A percentile compares a stretch with the other conserved stretches of the same genome.
These are phyloP conservation scores for Penicillium ochrochloron DNA, from an alignment of 495 filamentous ascomycete species.

Conservation along the genomic window DNA sequence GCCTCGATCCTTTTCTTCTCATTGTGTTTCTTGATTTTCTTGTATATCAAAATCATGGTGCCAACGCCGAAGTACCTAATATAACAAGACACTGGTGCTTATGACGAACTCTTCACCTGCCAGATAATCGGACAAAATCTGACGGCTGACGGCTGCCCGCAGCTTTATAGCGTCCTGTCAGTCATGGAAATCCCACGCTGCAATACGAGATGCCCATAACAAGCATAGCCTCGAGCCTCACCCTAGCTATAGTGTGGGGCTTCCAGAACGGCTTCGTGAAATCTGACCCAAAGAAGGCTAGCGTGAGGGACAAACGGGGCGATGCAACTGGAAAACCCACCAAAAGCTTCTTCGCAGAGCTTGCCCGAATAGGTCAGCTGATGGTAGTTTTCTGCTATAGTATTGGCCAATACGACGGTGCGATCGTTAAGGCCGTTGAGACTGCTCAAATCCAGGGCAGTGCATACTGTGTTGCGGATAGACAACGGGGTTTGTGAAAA, in stretches of 20 bases:
- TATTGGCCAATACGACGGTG: background rate
- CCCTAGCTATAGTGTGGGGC: background rate
- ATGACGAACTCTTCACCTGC: background rate
- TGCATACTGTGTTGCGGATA: background rate
- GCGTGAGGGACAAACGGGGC: background rate
- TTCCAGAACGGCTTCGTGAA: background rate
- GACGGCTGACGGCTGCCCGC: background rate
- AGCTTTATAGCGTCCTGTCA: background rate
- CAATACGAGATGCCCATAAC: background rate
- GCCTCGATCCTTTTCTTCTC: slow-evolving; percentile 12
- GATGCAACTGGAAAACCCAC: background rate
- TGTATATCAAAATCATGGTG: slow-evolving; percentile 23
- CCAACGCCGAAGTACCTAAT: background rate
- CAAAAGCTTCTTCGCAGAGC: slow-evolving; percentile 1
- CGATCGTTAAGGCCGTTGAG: background rate
- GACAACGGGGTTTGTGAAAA: background rate
- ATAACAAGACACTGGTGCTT: background rate
- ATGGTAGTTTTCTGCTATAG: background rate
- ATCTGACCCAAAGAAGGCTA: slow-evolving; percentile 1
- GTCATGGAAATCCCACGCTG: background rate
- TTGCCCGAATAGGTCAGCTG: background rate
- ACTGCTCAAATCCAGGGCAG: background rate
- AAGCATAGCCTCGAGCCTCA: background rate
- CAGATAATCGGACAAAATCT: background rate
- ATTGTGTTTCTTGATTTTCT: slow-evolving; percentile 24